Evolutionary conservation across 2,329 filamentous ascomycete species (phyloP).

Genomic region (Ascochyta rabiei): DNA sequence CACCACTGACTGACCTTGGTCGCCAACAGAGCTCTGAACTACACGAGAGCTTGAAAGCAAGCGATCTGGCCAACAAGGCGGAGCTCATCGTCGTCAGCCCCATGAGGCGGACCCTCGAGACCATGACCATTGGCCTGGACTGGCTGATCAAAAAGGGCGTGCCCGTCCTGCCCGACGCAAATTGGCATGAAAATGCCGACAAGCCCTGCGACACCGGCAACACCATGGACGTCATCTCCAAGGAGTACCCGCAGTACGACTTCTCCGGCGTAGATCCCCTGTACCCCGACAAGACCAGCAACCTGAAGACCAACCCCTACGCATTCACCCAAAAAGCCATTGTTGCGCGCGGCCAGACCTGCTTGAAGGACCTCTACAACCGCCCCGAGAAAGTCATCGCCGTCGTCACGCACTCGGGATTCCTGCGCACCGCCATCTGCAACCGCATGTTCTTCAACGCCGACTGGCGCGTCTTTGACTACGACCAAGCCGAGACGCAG

Average conservation of each 20-base stretch:
- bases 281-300: conserved; percentile 67
- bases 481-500: conserved; percentile 56
- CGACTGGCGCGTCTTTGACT: conserved; percentile 69
- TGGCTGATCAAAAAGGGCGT: conserved; percentile 61
- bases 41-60: conserved; percentile 45
- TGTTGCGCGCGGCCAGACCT: conserved; percentile 60
- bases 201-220: conserved; percentile 68
- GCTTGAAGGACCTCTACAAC: conserved; percentile 57
- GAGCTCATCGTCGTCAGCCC: conserved; percentile 67
- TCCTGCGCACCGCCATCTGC: conserved; percentile 63
- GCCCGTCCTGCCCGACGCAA: conserved; percentile 62
- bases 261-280: conserved; percentile 63
- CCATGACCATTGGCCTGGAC: conserved; percentile 62
- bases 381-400: conserved; percentile 67
- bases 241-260: conserved; percentile 63
- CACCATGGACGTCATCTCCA: conserved; percentile 50
- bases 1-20: conserved; percentile 51
- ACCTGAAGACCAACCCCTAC: conserved; percentile 51
- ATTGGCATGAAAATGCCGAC: conserved; percentile 64
- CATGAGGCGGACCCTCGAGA: conserved; percentile 70
- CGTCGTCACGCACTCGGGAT: conserved; percentile 70
- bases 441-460: conserved; percentile 61
- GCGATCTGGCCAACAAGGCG: conserved; percentile 51
- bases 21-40: conserved; percentile 50
- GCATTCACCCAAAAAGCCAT: conserved; percentile 61